Conservation (phyloP, 1,284 basidiomycete species). For the Microbotryum saponariae region DNA sequence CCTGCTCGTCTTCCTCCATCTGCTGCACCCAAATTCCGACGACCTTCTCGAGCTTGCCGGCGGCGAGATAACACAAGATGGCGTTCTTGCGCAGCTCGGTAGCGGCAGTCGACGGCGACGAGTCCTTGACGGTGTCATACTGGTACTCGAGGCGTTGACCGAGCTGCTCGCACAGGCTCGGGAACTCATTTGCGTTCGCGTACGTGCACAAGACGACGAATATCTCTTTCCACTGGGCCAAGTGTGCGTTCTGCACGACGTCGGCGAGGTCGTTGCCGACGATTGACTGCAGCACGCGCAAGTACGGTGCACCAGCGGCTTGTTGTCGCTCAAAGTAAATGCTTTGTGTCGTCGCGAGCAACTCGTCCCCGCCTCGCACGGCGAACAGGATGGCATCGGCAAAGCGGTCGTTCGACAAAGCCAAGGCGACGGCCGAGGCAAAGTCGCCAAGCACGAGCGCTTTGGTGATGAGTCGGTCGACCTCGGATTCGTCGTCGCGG, state of each 20-base stretch:
- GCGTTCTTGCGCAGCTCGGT: conserved; percentile 74
- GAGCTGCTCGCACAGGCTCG: conserved; percentile 78
- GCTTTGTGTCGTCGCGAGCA: conserved; percentile 84
- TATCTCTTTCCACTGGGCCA: conserved; percentile 92
- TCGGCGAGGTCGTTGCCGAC: conserved; percentile 86
- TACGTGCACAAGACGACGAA: conserved; percentile 97
- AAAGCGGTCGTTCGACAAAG: conserved; percentile 78
- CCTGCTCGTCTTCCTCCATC: conserved; percentile 74
- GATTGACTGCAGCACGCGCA: conserved; percentile 91
- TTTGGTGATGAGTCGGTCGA: conserved; percentile 81
- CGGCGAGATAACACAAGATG: conserved; percentile 77
- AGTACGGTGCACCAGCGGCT: conserved; percentile 63
- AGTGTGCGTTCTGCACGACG: conserved; percentile 90
- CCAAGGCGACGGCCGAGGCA: conserved; percentile 81
- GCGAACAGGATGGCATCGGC: conserved; percentile 92
- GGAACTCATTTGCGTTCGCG: conserved; percentile 71
- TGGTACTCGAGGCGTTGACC: conserved; percentile 84
- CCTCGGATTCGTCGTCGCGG: conserved; percentile 74
- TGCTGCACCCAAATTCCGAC: conserved; percentile 91
- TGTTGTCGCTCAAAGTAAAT: conserved; percentile 84
- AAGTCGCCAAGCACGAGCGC: conserved; percentile 93
- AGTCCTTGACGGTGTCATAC: conserved; percentile 54
- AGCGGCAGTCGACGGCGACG: conserved; percentile 48
- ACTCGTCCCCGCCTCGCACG: conserved; percentile 78
- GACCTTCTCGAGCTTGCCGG: conserved; percentile 78